phyloP scores from a whole-genome alignment of 768 basidiomycete species.

The Panaeolus cyanescens region DNA sequence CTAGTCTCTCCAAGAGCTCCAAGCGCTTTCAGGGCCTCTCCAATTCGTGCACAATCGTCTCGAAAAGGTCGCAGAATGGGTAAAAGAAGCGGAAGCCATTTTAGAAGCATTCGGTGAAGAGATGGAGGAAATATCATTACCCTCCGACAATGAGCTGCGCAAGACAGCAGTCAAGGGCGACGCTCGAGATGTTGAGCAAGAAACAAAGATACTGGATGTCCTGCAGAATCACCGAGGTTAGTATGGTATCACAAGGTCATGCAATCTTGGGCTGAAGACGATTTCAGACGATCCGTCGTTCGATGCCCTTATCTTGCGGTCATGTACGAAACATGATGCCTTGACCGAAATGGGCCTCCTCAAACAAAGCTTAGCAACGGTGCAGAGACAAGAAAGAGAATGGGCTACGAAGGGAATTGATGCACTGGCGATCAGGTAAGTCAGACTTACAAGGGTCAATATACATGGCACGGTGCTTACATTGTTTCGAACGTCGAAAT shows the following conservation, averaged over 20 bases:
- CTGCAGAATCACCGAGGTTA: conserved; percentile 15
- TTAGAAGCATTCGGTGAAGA: conserved; percentile 24
- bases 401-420: conserved; percentile 6
- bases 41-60: conserved; percentile 13
- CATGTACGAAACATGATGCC: conserved; percentile 18
- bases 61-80: conserved; percentile 4
- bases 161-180: neutral
- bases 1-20: conserved; percentile 10
- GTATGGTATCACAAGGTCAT: neutral
- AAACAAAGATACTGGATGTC: conserved; percentile 13
- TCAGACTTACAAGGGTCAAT: neutral
- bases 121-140: conserved; percentile 16
- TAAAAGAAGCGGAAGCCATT: conserved; percentile 20
- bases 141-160: neutral
- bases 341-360: conserved; percentile 14
- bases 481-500: neutral
- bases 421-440: conserved; percentile 3
- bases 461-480: neutral
- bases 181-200: conserved; percentile 1
- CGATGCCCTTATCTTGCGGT: conserved; percentile 5
- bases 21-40: conserved; percentile 12
- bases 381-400: conserved; percentile 14
- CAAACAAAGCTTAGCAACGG: neutral
- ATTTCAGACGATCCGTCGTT: conserved; percentile 7
- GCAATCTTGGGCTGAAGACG: neutral